These are phyloP conservation scores for Ophiostoma sp. DNA, from an alignment of 2,329 filamentous ascomycete genomes.

Conservation along the genomic window DNA sequence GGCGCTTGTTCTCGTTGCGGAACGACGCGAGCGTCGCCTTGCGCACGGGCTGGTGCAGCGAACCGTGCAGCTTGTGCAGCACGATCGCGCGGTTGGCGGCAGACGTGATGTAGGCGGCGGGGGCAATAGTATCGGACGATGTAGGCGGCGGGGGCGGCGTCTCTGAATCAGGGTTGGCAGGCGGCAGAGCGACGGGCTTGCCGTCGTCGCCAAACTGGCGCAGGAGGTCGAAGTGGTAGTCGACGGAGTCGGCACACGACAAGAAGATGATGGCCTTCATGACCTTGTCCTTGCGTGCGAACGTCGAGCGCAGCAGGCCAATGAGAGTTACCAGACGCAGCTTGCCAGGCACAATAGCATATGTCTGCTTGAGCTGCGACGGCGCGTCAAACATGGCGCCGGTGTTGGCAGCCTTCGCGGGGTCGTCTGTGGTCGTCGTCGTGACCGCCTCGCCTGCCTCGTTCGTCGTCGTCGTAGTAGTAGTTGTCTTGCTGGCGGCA, in stretches of 20 bases:
- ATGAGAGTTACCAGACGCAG: constrained; percentile 82
- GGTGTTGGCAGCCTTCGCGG: not conserved
- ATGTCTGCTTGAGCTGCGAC: constrained; percentile 88
- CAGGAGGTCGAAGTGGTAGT: constrained; percentile 90
- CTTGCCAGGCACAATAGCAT: constrained; percentile 81
- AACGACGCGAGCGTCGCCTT: constrained; percentile 82
- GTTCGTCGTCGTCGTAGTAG: constrained; percentile 29
- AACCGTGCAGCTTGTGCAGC: constrained; percentile 84
- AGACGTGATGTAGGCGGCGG: constrained; percentile 66
- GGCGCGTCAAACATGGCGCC: constrained; percentile 66
- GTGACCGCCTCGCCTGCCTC: not conserved
- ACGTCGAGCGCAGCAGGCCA: constrained; percentile 77
- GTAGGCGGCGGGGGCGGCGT: constrained; percentile 8
- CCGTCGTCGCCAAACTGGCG: constrained; percentile 36
- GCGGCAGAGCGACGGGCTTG: constrained; percentile 3
- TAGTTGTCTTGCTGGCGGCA: constrained; percentile 33
- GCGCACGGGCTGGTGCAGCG: constrained; percentile 77
- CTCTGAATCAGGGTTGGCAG: constrained; percentile 27
- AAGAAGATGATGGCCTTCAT: constrained; percentile 98
- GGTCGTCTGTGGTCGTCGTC: constrained; percentile 38
- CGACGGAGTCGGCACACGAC: constrained; percentile 92
- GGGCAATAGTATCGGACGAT: constrained; percentile 55
- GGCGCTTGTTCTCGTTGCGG: constrained; percentile 58
- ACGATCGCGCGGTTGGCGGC: constrained; percentile 67
- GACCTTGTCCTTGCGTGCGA: constrained; percentile 79